Evolutionary conservation across 176 grass and related monocot species (phyloP).

Genomic region (Zoysia japonica): DNA sequence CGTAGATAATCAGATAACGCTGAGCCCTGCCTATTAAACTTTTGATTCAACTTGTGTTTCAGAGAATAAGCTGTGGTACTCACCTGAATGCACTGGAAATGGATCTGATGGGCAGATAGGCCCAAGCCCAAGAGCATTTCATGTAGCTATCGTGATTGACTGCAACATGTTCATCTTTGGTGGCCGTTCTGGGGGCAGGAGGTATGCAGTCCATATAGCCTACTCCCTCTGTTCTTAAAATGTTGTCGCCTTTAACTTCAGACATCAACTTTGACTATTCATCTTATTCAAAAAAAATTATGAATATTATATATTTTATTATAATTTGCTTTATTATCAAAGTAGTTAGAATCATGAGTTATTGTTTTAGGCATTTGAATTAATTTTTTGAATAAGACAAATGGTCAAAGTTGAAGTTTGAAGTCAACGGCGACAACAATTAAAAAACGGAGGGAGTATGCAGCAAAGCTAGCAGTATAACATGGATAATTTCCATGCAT

Average conservation of each 20-base stretch:
- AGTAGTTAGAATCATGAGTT: too few species aligned
- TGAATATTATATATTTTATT: too few species aligned
- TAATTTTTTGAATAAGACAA: too few species aligned
- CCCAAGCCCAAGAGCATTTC: conserved; percentile 83
- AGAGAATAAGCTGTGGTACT: conserved; percentile 93
- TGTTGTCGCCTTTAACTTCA: too few species aligned
- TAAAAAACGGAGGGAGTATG: not conserved
- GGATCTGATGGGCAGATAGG: conserved; percentile 62
- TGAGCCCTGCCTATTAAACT: not conserved
- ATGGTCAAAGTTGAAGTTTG: too few species aligned
- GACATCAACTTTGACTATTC: too few species aligned
- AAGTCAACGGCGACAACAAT: too few species aligned
- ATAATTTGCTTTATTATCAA: too few species aligned
- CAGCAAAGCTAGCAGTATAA: not conserved
- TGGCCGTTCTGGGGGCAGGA: conserved; percentile 78
- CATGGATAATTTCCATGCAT: not conserved
- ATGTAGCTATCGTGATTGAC: conserved; percentile 71
- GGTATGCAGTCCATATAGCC: conserved; percentile 36
- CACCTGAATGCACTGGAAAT: conserved; percentile 76
- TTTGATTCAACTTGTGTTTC: conserved; percentile 9
- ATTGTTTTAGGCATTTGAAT: too few species aligned
- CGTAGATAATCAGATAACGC: not conserved
- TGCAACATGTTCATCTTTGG: conserved; percentile 84
- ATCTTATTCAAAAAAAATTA: too few species aligned
- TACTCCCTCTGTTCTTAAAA: too few species aligned